Evolutionary conservation across 768 basidiomycete species (phyloP).

Genomic region (Mycena pura): DNA sequence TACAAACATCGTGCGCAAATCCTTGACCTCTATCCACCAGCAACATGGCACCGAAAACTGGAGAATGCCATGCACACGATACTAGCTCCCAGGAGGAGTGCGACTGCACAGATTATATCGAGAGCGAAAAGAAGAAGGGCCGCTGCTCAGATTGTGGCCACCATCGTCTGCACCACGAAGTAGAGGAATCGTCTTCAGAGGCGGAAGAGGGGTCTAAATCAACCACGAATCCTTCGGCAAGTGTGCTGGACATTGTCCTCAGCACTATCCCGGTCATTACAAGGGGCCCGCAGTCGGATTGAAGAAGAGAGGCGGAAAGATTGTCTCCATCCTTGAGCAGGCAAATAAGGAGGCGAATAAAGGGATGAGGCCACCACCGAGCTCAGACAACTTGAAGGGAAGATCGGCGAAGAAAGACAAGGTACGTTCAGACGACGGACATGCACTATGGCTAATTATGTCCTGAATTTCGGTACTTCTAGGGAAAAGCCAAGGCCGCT

Average conservation of each 20-base stretch:
- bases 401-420: too few relatives aligned
- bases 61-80: background rate
- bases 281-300: too few relatives aligned
- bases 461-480: too few relatives aligned
- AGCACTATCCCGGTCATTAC: too few relatives aligned
- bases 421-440: too few relatives aligned
- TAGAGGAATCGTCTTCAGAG: background rate
- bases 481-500: too few relatives aligned
- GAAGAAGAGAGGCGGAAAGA: too few relatives aligned
- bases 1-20: too few relatives aligned
- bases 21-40: too few relatives aligned
- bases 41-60: too few relatives aligned
- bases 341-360: background rate
- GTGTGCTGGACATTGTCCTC: background rate
- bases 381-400: too few relatives aligned
- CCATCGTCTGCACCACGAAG: background rate
- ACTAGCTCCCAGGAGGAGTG: background rate
- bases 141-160: background rate
- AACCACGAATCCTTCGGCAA: background rate
- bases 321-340: background rate
- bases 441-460: too few relatives aligned
- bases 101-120: background rate
- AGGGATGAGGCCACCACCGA: background rate
- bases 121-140: background rate
- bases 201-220: background rate